Conservation (phyloP, 768 basidiomycete species). For the Saitozyma sp. region DNA sequence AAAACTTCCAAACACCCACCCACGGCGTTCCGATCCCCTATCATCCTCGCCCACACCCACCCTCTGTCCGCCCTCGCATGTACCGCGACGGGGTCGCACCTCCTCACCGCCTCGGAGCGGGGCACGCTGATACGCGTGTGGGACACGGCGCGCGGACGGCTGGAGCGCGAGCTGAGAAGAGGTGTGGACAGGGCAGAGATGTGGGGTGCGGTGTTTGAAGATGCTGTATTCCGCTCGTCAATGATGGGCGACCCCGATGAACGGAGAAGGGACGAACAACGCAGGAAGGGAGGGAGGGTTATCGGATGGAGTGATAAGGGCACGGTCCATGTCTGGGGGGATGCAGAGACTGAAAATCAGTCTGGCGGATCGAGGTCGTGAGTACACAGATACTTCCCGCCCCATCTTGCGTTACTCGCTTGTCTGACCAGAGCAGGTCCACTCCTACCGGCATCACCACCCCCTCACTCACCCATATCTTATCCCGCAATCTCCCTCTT, state of each 20-base stretch:
- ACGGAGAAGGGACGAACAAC: constrained; percentile 15
- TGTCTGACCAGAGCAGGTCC: neutral
- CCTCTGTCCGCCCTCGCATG: constrained; percentile 43
- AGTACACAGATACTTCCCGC: too few relatives aligned
- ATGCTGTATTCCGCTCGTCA: constrained; percentile 8
- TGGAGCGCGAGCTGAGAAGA: constrained; percentile 48
- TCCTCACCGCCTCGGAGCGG: constrained; percentile 47
- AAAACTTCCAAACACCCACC: constrained; percentile 2
- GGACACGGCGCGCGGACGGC: constrained; percentile 41
- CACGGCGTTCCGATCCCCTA: constrained; percentile 47
- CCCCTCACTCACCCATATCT: constrained; percentile 32
- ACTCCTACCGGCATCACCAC: constrained; percentile 12
- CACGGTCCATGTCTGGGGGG: constrained; percentile 52
- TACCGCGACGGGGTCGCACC: constrained; percentile 39
- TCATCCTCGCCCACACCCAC: constrained; percentile 51
- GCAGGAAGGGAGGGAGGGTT: constrained; percentile 33
- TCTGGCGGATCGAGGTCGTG: neutral
- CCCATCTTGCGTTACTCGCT: too few relatives aligned
- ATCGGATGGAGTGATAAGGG: constrained; percentile 54
- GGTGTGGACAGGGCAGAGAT: constrained; percentile 51
- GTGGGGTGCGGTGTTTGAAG: constrained; percentile 47
- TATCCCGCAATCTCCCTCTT: constrained; percentile 48
- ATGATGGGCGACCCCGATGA: constrained; percentile 4
- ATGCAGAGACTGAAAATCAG: constrained; percentile 18
- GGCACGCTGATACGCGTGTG: constrained; percentile 52